Percentiles rank a stretch among this genome's conserved stretches.
Conservation (phyloP, 768 basidiomycete genomes). For the Candolleomyces efflorescens region DNA sequence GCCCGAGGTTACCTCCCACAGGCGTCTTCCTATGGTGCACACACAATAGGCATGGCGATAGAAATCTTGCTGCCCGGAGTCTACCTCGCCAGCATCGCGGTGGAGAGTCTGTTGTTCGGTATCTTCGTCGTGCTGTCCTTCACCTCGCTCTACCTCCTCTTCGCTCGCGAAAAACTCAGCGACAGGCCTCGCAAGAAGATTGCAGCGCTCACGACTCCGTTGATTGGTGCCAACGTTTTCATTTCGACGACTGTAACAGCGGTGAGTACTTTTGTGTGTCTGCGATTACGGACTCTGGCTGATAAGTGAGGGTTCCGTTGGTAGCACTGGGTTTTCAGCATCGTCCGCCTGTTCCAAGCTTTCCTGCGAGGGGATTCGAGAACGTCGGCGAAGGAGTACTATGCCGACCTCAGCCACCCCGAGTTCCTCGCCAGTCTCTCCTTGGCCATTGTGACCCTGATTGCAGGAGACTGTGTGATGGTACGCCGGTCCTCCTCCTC, state of each 20-base stretch:
- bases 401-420: not conserved
- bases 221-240: slow-evolving; percentile 6
- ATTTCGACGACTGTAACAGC: slow-evolving; percentile 1
- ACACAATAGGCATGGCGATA: not conserved
- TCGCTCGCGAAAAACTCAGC: slow-evolving; percentile 7
- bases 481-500: not conserved
- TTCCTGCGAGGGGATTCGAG: not conserved
- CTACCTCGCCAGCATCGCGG: slow-evolving; percentile 2
- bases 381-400: not conserved
- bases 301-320: not conserved
- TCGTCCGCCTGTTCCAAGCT: slow-evolving; percentile 3
- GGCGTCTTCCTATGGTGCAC: not conserved
- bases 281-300: not conserved
- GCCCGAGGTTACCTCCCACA: not conserved
- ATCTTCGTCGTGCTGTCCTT: slow-evolving; percentile 7
- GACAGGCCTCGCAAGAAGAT: slow-evolving; percentile 5
- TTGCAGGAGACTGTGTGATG: slow-evolving; percentile 7
- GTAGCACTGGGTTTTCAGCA: slow-evolving; percentile 6
- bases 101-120: slow-evolving; percentile 9
- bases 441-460: slow-evolving; percentile 6
- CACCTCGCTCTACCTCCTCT: slow-evolving; percentile 5
- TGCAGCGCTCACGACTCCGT: slow-evolving; percentile 5
- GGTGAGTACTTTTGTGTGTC: not conserved
- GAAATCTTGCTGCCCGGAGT: slow-evolving; percentile 3
- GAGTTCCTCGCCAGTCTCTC: not conserved